These are phyloP conservation scores for Petunia hybrid DNA, from an alignment of 305 asterid genomes.

Conservation along the genomic window DNA sequence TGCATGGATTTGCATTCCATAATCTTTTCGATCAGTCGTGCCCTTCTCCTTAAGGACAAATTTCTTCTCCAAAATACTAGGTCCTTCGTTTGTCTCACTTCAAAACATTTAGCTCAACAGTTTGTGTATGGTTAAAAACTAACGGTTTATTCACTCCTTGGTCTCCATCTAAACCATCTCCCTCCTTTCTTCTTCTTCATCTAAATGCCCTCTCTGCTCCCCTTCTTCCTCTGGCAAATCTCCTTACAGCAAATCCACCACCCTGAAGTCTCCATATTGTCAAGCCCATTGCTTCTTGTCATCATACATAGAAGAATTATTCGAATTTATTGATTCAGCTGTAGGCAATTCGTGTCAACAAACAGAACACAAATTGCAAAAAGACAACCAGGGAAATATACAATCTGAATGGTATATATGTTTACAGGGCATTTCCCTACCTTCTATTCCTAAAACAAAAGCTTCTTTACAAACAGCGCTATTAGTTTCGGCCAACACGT, in stretches of 20 bases:
- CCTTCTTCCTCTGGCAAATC: conserved; percentile 46
- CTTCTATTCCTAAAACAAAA: conserved; percentile 23
- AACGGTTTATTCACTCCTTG: background rate
- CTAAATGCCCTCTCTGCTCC: conserved; percentile 27
- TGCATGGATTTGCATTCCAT: too few relatives aligned
- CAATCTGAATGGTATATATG: conserved; percentile 46
- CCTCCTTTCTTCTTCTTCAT: conserved; percentile 22
- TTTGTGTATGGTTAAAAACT: too few relatives aligned
- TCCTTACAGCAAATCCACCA: conserved; percentile 63
- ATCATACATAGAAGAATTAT: background rate
- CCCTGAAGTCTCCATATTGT: conserved; percentile 64
- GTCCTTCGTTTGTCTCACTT: too few relatives aligned
- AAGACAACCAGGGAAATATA: conserved; percentile 55
- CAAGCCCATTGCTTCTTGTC: conserved; percentile 47
- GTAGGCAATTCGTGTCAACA: conserved; percentile 36
- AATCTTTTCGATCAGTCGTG: too few relatives aligned
- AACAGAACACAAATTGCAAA: conserved; percentile 60
- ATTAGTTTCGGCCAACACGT: conserved; percentile 53
- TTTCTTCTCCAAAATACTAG: too few relatives aligned
- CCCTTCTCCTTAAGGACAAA: too few relatives aligned
- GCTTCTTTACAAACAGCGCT: conserved; percentile 42
- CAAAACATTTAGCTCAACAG: too few relatives aligned
- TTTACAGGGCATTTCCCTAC: conserved; percentile 67
- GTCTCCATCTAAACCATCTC: conserved; percentile 25
- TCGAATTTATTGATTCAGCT: conserved; percentile 32